Percentiles rank a stretch among this genome's conserved stretches.
Conservation (phyloP, 257 asterid species). For the Solanum stenotomum region DNA sequence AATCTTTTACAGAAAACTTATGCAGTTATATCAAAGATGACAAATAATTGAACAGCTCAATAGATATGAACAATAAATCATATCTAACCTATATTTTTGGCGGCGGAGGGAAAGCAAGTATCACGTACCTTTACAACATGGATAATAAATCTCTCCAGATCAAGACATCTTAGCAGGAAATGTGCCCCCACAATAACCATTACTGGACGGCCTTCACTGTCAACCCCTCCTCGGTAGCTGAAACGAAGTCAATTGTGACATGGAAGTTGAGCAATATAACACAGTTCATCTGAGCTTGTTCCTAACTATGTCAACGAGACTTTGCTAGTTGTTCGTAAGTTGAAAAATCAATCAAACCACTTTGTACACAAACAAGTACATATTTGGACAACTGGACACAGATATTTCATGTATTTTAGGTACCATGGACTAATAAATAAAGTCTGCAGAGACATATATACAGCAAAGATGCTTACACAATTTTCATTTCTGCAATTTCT, state of each 20-base stretch:
- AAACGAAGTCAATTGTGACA: not conserved
- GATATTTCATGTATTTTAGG: not conserved
- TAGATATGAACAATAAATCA: not conserved
- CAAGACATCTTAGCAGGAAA: constrained; percentile 87
- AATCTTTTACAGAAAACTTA: not conserved
- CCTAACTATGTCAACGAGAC: not conserved
- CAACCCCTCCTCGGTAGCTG: constrained; percentile 96
- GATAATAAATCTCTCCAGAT: constrained; percentile 74
- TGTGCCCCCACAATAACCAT: constrained; percentile 98
- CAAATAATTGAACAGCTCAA: not conserved
- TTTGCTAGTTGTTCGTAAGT: not conserved
- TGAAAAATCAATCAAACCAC: not conserved
- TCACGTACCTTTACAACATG: constrained; percentile 67
- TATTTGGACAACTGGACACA: not conserved
- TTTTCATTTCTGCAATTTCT: constrained; percentile 90
- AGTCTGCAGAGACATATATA: not conserved
- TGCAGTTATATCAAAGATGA: not conserved
- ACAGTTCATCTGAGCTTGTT: not conserved
- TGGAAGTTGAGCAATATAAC: not conserved
- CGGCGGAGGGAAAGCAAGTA: not conserved
- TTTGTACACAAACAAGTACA: not conserved
- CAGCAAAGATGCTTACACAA: constrained; percentile 49
- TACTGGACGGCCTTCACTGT: constrained; percentile 86
- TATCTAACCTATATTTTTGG: not conserved
- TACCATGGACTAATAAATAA: not conserved